Evolutionary conservation across 306 rosid species (phyloP).

Genomic region (Prinsepia uniflora): DNA sequence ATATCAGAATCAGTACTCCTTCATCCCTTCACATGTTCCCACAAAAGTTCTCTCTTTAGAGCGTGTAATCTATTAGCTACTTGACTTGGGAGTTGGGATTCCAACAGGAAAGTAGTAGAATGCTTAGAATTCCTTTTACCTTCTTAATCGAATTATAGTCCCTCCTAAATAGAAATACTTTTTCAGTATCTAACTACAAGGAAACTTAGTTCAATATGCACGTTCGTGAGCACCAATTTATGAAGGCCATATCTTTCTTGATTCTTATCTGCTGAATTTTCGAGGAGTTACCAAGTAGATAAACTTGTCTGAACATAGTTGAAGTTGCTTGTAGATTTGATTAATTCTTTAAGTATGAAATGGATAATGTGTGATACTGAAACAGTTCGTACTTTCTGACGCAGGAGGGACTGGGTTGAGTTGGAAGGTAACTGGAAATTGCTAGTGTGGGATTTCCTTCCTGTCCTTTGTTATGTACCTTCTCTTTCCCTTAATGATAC

Average conservation of each 20-base stretch:
- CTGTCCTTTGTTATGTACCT: not conserved
- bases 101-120: not conserved
- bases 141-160: not conserved
- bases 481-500: not conserved
- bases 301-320: not conserved
- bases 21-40: not conserved
- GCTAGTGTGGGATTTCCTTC: not conserved
- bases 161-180: not conserved
- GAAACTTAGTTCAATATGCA: not conserved
- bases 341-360: not conserved
- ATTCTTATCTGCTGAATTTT: not conserved
- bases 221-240: not conserved
- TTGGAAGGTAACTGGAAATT: not conserved
- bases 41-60: not conserved
- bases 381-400: not conserved
- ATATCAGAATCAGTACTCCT: not conserved
- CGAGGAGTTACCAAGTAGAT: not conserved
- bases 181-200: too few relatives aligned
- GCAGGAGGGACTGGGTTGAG: not conserved
- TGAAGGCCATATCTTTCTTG: not conserved
- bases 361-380: not conserved
- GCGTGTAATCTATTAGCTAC: not conserved
- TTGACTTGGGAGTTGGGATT: not conserved
- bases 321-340: not conserved
- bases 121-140: not conserved